Evolutionary conservation across 2,329 filamentous ascomycete genomes (phyloP), one percentile per base, ranked within the genome.

Genomic region (Coniella lustricola): DNA sequence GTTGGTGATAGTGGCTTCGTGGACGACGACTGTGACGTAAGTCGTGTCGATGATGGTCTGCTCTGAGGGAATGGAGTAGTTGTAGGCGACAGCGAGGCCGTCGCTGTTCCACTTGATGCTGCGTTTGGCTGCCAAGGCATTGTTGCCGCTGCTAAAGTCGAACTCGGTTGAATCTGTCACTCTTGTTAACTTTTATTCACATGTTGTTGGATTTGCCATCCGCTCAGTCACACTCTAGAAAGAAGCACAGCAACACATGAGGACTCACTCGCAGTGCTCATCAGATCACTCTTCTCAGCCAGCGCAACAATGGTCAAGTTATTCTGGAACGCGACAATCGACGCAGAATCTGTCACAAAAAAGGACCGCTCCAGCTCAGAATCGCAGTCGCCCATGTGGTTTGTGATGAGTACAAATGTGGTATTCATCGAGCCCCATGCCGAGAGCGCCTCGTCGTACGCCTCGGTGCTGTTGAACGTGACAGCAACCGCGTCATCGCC

Each of bases 401-500:
- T 58, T 9, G 56, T 58, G 32, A 58, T 47, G 18, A 58, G 41
- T n/a, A 58, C 53, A 31, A 58, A 56, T 49, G 53, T 54, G 20
- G 52, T 51, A 9, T 57, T 44, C 21, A 52, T 42, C 37, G 42
- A 38, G 40, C 43, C 29, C 56, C 56, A 58, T 18, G 49, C 42
- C 16, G 33, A 44, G n/a, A 56, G 48, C 3, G 54, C 56, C 50
- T 56, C 54, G 29, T 53, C 21, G 44, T 57, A 58, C 29, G 48
- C 43, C 4, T 57, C 55, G 8, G 44, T 48, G 5, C 40, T 46
- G 43, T 45, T 53, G 47, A 58, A 57, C 20, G 56, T 53, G 35
- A 58, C 40, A 25, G 56, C 48, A 38, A 58, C 78, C 18, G 76
- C 73, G 13, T 71, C 63, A 18, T 73, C 47, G 10, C 50, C 75